A percentile compares a stretch with the other conserved stretches of the same genome.
Evolutionary conservation across 1,139 yeast species (phyloP).

Genomic region (Petasospora fabianii): DNA sequence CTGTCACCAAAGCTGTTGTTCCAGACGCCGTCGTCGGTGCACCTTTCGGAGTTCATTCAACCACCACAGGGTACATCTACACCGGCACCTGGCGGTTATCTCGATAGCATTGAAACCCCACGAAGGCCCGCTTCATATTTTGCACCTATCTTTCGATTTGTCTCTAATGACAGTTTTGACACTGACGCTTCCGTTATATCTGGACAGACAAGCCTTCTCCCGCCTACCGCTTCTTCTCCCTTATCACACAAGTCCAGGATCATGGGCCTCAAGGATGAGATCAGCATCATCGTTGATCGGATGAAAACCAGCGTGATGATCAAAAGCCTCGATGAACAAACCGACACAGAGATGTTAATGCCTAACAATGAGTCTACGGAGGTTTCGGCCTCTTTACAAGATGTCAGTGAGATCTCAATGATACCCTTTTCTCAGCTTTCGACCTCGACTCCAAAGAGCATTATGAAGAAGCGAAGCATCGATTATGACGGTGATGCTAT

Average conservation of each 20-base stretch:
- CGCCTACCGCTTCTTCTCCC: conserved; percentile 6
- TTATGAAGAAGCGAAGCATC: conserved; percentile 7
- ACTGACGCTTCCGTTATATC: conserved; percentile 6
- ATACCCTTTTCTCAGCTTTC: conserved; percentile 5
- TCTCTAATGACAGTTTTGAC: conserved; percentile 9
- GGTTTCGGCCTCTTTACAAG: conserved; percentile 5
- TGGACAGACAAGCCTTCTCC: background rate
- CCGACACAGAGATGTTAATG: conserved; percentile 1
- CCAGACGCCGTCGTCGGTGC: conserved; percentile 25
- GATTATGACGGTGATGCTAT: background rate
- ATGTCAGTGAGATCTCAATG: conserved; percentile 9
- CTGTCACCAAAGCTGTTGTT: no score
- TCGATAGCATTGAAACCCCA: conserved; percentile 5
- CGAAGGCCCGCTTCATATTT: conserved; percentile 14
- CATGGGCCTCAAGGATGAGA: conserved; percentile 6
- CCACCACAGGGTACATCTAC: conserved; percentile 37
- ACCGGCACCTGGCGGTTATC: conserved; percentile 24
- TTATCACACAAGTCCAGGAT: conserved; percentile 6
- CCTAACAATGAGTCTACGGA: background rate
- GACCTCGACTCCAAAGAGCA: conserved; percentile 12
- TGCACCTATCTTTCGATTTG: conserved; percentile 19
- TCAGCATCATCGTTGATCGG: conserved; percentile 11
- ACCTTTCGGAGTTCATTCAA: conserved; percentile 33
- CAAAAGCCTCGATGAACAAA: conserved; percentile 1
- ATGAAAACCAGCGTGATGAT: conserved; percentile 8